Base-by-base conservation (phyloP, 768 basidiomycete species). In the Auriscalpium microsporum region DNA sequence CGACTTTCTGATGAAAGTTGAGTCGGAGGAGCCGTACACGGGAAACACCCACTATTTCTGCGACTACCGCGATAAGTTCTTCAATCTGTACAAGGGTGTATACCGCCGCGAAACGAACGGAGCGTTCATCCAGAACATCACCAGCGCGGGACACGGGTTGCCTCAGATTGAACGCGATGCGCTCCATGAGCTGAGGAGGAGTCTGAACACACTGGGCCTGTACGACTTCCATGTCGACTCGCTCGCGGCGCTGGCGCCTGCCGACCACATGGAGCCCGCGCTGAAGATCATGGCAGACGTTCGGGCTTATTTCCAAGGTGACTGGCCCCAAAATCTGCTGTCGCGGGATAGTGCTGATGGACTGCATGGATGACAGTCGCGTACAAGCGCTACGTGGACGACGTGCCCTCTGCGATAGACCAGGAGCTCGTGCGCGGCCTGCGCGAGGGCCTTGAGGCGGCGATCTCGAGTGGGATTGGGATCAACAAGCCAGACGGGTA, bases 271-370 rank as follows among this genome's bases (percentile, higher is more conserved):
- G 72, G 82, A 82, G 38, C 74, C 77, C 0, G 82, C 83, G 0
- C 60, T 88, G 16, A 61, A 67, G 4, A 84, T 88, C 61, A 87
- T 89, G 84, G 83, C 84, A 0, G 77, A 81, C 54, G 83, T 87
- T 1, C 73, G 84, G 5, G 86, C 82, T 0, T 87, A 88, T 59
- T 88, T 87, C 66, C 83, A 87, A 74, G 86, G 87, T 85, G 62
- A 8, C 62, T 59, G 34, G 21, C 28, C 28, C 5, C 28, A 28
- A 50, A 33, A 21, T 48, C 21, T 34, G 33, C 34, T 28, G 59
- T 48, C 58, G 54, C 46, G 50, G 45, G 16, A 50, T 46, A 10
- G 33, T 10, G 17, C 50, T 51, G 53, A 52, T 21, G 14, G 13
- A 16, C n/a, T 11, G 17, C 45, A 58, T 21, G 33, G 9, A 47